Base-by-base conservation (phyloP, 2,329 filamentous ascomycete genomes). In the Trichoderma harzianum region DNA sequence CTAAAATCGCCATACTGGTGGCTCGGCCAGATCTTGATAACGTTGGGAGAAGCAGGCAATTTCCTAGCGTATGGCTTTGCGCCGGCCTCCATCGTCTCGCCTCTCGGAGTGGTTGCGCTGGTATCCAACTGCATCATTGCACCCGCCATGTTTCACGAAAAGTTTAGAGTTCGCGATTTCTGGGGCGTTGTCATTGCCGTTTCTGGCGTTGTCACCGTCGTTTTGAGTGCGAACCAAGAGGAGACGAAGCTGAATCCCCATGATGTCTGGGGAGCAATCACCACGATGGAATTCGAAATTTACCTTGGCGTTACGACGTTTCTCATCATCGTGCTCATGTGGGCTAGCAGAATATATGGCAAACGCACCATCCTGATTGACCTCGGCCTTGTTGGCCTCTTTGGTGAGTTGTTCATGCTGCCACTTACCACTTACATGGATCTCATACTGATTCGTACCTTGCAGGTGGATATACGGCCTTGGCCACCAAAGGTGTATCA, bases 51-150 rank as follows among this genome's bases (percentile, higher is more conserved):
- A 83, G 92, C 93, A 79, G 96, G 96, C 66, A 99, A 99, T 80
- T 99, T 99, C 79, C 84, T 99, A 74, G 96, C 96, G 0, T 99
- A 99, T 78, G 96, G 96, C 28, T 99, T 99, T 80, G 96, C 96
- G 34, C 96, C 96, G 4, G 96, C 96, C 8, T 98, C 96, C 16
- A 98, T 99, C 77, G 96, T 99, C 55, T 98, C 95, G 39, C 96
- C 96, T 0, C 86, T 99, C 7, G 96, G 96, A 11, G 96, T 99
- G n/a, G 96, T 99, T 14, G 96, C 96, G 2, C 85, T 99, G 74
- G 91, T 99, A 60, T 97, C 95, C 58, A 99, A 99, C 82, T 99
- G 96, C 81, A 89, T 99, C 73, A 97, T 99, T 79, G 96, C 96
- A 3, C 96, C 96, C 0, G 90, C 96, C 74, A 91, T 99, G 86